Evolutionary conservation across 106 monocot species (phyloP).

Genomic region (Phalaenopsis aphrodite): DNA sequence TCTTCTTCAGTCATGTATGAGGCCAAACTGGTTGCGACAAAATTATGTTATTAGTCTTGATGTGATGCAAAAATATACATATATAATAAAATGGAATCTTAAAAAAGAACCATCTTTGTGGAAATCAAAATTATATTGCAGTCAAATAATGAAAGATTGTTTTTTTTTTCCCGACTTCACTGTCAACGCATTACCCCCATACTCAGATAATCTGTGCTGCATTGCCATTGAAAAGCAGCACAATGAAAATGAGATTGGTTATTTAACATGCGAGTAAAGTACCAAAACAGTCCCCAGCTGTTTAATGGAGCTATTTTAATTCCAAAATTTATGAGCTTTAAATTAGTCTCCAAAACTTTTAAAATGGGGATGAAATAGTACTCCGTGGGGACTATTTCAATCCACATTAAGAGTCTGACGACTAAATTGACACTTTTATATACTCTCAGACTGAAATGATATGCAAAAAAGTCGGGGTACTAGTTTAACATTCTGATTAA

Average conservation of each 20-base stretch:
- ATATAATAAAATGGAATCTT: background rate
- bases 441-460: too few relatives aligned
- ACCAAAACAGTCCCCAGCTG: too few relatives aligned
- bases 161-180: background rate
- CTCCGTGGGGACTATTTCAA: too few relatives aligned
- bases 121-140: background rate
- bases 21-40: conserved; percentile 53
- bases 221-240: background rate
- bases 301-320: too few relatives aligned
- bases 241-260: background rate
- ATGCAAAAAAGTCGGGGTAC: too few relatives aligned
- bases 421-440: too few relatives aligned
- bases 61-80: conserved; percentile 2
- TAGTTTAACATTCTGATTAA: background rate
- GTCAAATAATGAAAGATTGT: background rate
- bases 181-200: background rate
- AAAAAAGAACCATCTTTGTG: background rate
- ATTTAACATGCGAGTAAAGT: background rate
- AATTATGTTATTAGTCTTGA: conserved; percentile 8
- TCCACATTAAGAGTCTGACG: too few relatives aligned
- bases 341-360: too few relatives aligned
- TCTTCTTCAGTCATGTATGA: conserved; percentile 95
- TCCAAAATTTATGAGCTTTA: too few relatives aligned
- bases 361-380: too few relatives aligned
- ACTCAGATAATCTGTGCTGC: background rate